Evolutionary conservation across 2,329 filamentous ascomycete species (phyloP).

Genomic region (Xenoacremonium recifei): DNA sequence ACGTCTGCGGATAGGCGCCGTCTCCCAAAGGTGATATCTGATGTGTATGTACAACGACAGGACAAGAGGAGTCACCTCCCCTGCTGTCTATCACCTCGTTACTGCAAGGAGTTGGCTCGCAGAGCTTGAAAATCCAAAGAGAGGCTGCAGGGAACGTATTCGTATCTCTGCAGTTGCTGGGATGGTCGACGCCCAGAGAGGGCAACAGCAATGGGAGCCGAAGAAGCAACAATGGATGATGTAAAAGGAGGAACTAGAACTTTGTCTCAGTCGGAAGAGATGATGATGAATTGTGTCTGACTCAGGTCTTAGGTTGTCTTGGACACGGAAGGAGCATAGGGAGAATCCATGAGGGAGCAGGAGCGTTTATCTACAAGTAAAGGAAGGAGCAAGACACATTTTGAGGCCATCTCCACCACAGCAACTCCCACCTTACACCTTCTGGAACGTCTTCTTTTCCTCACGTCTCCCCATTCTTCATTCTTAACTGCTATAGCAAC

Average conservation of each 20-base stretch:
- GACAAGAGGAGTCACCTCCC: background rate
- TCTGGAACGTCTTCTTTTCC: background rate
- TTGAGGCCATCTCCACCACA: constrained; percentile 1
- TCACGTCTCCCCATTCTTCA: background rate
- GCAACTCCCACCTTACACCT: background rate
- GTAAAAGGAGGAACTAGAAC: background rate
- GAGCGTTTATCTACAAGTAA: background rate
- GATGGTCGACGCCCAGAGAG: background rate
- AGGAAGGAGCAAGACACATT: background rate
- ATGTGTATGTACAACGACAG: no score
- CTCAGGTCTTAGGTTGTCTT: background rate
- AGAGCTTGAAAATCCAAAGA: no score
- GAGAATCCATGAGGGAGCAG: background rate
- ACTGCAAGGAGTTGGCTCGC: background rate
- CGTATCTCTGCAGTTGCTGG: no score
- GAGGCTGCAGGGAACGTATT: no score
- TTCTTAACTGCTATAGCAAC: background rate
- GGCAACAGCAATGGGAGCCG: no score
- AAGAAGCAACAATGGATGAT: no score
- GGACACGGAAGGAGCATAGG: background rate
- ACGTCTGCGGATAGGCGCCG: no score
- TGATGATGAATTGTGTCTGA: background rate
- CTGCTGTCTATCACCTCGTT: no score
- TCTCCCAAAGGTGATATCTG: no score
- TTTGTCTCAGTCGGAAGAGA: background rate